phyloP scores from a whole-genome alignment of 106 monocot species.

The Allium sativum region DNA sequence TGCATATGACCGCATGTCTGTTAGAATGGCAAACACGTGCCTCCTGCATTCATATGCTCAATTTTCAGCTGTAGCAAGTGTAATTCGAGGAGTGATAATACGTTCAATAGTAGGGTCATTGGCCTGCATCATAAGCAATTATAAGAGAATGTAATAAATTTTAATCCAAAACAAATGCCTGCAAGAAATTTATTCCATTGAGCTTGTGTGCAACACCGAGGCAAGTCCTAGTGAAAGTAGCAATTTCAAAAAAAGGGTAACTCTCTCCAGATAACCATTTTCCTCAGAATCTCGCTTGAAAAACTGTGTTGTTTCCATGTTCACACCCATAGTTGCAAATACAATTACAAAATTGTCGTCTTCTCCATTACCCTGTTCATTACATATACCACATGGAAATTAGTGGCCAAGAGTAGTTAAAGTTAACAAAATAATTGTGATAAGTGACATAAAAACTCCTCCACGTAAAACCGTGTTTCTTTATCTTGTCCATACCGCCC shows the following conservation, averaged over 20 bases:
- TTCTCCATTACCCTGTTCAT: constrained; percentile 60
- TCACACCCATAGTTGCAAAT: constrained; percentile 99
- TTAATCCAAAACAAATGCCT: not conserved
- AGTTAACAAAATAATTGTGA: too few relatives aligned
- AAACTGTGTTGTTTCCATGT: constrained; percentile 99
- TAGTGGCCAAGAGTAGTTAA: too few relatives aligned
- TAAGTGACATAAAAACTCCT: too few relatives aligned
- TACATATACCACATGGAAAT: constrained; percentile 4
- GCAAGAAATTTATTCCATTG: not conserved
- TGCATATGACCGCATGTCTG: too few relatives aligned
- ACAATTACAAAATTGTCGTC: constrained; percentile 99
- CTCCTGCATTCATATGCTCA: constrained; percentile 96
- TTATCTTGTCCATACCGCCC: too few relatives aligned
- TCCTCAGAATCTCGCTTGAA: constrained; percentile 99
- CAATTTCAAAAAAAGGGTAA: constrained; percentile 96
- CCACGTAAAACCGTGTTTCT: too few relatives aligned
- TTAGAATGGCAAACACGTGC: too few relatives aligned
- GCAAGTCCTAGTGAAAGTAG: constrained; percentile 17
- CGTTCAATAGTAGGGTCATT: constrained; percentile 99
- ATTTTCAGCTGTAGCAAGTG: constrained; percentile 94
- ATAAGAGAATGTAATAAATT: not conserved
- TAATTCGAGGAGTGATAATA: constrained; percentile 96
- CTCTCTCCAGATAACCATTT: constrained; percentile 99
- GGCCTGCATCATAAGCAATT: constrained; percentile 34
- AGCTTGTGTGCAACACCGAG: not conserved